Evolutionary conservation across 306 rosid genomes (phyloP).

Genomic region (Quercus mongolica): DNA sequence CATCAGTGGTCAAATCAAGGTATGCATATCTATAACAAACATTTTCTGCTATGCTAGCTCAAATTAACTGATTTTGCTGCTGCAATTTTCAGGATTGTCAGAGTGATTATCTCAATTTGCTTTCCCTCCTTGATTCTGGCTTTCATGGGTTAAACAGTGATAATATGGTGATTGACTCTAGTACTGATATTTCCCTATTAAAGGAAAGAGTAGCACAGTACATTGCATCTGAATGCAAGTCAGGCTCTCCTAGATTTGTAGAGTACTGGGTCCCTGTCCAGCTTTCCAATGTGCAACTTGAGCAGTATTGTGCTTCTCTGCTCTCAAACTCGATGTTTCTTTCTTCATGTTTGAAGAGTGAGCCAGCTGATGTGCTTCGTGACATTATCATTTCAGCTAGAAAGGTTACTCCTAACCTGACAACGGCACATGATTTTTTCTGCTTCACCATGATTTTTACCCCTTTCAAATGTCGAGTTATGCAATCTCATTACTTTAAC

Average conservation of each 20-base stretch:
- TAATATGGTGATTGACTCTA: not conserved
- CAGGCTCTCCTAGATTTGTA: slow-evolving; percentile 27
- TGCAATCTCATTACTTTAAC: slow-evolving; percentile 1
- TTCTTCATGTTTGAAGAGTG: slow-evolving; percentile 32
- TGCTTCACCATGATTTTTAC: not conserved
- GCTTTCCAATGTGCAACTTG: slow-evolving; percentile 44
- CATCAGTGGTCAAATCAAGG: slow-evolving; percentile 44
- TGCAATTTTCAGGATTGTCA: slow-evolving; percentile 34
- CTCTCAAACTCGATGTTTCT: slow-evolving; percentile 33
- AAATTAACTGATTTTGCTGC: not conserved
- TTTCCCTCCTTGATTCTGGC: slow-evolving; percentile 31
- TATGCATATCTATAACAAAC: slow-evolving; percentile 16
- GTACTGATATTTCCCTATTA: slow-evolving; percentile 28
- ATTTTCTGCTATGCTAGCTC: not conserved
- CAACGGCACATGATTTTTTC: not conserved
- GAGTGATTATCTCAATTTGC: slow-evolving; percentile 31
- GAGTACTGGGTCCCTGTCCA: slow-evolving; percentile 50
- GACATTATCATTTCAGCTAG: slow-evolving; percentile 33
- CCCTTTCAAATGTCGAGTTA: slow-evolving; percentile 2
- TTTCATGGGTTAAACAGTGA: slow-evolving; percentile 8
- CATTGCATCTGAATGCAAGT: slow-evolving; percentile 25
- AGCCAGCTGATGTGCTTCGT: slow-evolving; percentile 23
- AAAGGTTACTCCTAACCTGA: slow-evolving; percentile 16
- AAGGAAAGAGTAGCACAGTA: slow-evolving; percentile 32
- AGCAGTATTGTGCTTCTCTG: slow-evolving; percentile 45